Percentiles rank a stretch among this genome's conserved stretches.
phyloP scores from a whole-genome alignment of 2,329 filamentous ascomycete species.

The Neofusicoccum umdonicola region DNA sequence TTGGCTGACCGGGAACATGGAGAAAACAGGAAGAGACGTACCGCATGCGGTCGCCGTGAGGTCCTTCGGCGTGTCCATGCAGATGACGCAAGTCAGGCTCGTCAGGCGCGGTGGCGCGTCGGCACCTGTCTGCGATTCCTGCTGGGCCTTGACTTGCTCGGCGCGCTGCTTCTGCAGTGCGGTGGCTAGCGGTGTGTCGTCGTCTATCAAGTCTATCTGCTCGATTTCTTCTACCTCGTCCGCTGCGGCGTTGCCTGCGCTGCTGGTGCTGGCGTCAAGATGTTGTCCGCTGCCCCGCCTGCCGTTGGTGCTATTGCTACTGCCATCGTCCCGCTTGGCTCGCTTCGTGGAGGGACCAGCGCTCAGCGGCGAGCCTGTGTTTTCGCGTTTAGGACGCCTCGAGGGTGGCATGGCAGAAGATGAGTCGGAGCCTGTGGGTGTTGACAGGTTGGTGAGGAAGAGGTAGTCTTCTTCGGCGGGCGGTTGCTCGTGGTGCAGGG shows the following conservation, averaged over 20 bases:
- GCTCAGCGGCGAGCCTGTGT: neutral
- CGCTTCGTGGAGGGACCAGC: constrained; percentile 34
- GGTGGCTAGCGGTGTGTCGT: constrained; percentile 40
- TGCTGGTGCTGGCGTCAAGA: neutral
- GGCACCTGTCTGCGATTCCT: constrained; percentile 24
- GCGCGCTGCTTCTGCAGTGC: constrained; percentile 53
- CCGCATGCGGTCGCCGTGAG: constrained; percentile 61
- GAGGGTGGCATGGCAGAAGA: neutral
- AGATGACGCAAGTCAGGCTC: constrained; percentile 59
- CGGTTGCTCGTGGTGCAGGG: neutral
- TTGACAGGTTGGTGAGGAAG: neutral
- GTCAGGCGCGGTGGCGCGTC: constrained; percentile 44
- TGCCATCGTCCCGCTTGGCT: constrained; percentile 21
- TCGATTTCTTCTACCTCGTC: constrained; percentile 36
- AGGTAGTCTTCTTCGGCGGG: neutral
- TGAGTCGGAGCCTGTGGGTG: neutral
- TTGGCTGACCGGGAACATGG: neutral
- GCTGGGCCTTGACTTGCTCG: constrained; percentile 50
- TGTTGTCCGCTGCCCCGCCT: neutral
- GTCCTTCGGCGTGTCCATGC: constrained; percentile 61
- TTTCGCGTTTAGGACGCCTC: constrained; percentile 20
- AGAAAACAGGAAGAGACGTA: constrained; percentile 34
- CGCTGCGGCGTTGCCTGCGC: constrained; percentile 11
- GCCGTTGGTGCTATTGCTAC: constrained; percentile 17
- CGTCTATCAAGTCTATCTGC: constrained; percentile 51